Evolutionary conservation across 441 rosid genomes (phyloP).

Genomic region (Corymbia calophylla): DNA sequence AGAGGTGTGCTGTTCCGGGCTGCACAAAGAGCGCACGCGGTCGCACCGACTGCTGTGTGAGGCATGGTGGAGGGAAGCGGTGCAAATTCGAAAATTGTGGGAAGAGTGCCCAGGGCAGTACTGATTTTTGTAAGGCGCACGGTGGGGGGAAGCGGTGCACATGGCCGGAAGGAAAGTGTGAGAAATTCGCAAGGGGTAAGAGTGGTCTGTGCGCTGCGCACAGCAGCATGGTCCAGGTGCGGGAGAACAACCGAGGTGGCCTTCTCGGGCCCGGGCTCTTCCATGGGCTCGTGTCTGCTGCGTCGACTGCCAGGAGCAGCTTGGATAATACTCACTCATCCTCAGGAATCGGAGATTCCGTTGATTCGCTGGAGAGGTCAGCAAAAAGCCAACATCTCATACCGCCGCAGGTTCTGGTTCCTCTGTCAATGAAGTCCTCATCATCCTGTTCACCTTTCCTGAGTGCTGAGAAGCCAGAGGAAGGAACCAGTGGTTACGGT

Average conservation of each 20-base stretch:
- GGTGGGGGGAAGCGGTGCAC: slow-evolving; percentile 90
- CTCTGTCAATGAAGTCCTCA: slow-evolving; percentile 72
- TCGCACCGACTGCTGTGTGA: slow-evolving; percentile 81
- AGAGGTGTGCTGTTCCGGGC: slow-evolving; percentile 72
- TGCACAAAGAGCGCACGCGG: slow-evolving; percentile 98
- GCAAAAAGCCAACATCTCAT: slow-evolving; percentile 52
- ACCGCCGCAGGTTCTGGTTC: slow-evolving; percentile 86
- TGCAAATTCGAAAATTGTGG: slow-evolving; percentile 61
- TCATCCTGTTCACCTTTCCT: slow-evolving; percentile 26
- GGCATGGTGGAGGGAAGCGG: slow-evolving; percentile 92
- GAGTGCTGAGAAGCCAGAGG: slow-evolving; percentile 30
- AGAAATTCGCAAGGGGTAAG: slow-evolving; percentile 91
- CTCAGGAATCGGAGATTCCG: slow-evolving; percentile 58
- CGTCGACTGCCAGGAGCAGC: slow-evolving; percentile 38
- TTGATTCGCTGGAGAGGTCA: slow-evolving; percentile 44
- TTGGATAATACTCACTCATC: slow-evolving; percentile 47
- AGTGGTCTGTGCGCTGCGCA: slow-evolving; percentile 94
- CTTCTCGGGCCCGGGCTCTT: slow-evolving; percentile 75
- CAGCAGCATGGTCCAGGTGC: slow-evolving; percentile 56
- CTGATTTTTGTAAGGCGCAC: slow-evolving; percentile 90
- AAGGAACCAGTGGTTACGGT: slow-evolving; percentile 16
- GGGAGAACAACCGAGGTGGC: slow-evolving; percentile 37
- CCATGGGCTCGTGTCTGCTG: slow-evolving; percentile 66
- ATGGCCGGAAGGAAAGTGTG: slow-evolving; percentile 78
- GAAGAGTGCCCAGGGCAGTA: slow-evolving; percentile 98